Conservation (phyloP, 2,329 filamentous ascomycete genomes). For the Triangularia verruculosa region DNA sequence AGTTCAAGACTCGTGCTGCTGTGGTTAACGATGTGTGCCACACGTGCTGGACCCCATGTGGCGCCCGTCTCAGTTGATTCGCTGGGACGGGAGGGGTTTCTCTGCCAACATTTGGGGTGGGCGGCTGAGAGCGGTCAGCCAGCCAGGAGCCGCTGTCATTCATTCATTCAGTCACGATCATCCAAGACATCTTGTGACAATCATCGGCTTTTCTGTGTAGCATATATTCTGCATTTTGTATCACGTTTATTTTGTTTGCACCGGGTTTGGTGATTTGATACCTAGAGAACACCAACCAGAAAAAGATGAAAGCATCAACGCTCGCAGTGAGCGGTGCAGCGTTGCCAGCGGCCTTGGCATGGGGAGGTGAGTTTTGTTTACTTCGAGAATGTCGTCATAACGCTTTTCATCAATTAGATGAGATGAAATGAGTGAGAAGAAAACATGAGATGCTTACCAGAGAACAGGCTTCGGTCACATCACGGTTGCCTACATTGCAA, state of each 20-base stretch:
- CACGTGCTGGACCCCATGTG: not conserved
- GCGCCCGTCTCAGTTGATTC: not conserved
- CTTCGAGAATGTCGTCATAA: not conserved
- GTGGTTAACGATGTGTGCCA: not conserved
- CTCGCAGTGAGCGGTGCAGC: constrained; percentile 29
- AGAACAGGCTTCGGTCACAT: constrained; percentile 60
- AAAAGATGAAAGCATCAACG: constrained; percentile 25
- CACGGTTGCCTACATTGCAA: constrained; percentile 62
- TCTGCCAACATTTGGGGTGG: not conserved
- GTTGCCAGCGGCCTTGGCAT: constrained; percentile 37
- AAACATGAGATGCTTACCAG: constrained; percentile 11
- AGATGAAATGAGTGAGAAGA: not conserved
- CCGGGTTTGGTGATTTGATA: not conserved
- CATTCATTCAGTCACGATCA: not conserved
- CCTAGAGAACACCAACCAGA: not conserved
- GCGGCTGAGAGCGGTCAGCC: not conserved
- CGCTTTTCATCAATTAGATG: not conserved
- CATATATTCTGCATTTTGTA: not conserved
- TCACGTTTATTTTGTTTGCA: not conserved
- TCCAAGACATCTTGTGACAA: not conserved
- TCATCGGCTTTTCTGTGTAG: not conserved
- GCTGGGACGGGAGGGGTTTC: not conserved
- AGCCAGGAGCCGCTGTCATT: not conserved
- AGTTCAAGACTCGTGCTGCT: not conserved
- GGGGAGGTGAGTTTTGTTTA: constrained; percentile 39